Conservation (phyloP, 306 rosid species). For the Cicer pinnatifidum region DNA sequence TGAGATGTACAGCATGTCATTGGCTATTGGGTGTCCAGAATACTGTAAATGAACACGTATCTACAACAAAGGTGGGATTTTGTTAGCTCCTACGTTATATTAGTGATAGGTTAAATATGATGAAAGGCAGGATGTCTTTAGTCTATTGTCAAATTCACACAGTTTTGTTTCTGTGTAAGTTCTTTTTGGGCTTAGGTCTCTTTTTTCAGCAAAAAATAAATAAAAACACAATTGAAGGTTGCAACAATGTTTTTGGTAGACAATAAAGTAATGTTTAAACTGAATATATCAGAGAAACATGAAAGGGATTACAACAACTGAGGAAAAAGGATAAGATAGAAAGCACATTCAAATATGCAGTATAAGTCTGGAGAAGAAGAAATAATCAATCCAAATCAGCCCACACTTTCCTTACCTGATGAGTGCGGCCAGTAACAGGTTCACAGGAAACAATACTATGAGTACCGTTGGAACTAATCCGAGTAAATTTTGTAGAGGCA, state of each 20-base stretch:
- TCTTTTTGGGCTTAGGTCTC: too few relatives aligned
- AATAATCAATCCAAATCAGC: constrained; percentile 22
- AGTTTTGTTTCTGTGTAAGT: too few relatives aligned
- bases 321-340: background rate
- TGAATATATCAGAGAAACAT: background rate
- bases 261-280: constrained; percentile 4
- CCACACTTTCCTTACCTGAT: constrained; percentile 62
- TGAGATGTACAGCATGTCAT: constrained; percentile 74
- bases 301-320: constrained; percentile 8
- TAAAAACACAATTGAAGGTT: background rate
- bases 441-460: constrained; percentile 79
- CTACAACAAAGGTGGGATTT: constrained; percentile 50
- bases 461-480: constrained; percentile 67
- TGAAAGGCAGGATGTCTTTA: constrained; percentile 31
- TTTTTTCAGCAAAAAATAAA: too few relatives aligned
- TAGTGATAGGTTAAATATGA: constrained; percentile 20
- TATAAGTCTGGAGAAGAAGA: background rate
- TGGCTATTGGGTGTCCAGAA: constrained; percentile 86
- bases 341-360: constrained; percentile 29
- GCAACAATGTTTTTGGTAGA: background rate
- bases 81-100: constrained; percentile 6
- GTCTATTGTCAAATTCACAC: background rate
- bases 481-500: constrained; percentile 75
- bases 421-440: constrained; percentile 88
- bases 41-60: constrained; percentile 85